A percentile compares a stretch with the other conserved stretches of the same genome.
phyloP scores from a whole-genome alignment of 345 rosid species.

The Geranium brycei region DNA sequence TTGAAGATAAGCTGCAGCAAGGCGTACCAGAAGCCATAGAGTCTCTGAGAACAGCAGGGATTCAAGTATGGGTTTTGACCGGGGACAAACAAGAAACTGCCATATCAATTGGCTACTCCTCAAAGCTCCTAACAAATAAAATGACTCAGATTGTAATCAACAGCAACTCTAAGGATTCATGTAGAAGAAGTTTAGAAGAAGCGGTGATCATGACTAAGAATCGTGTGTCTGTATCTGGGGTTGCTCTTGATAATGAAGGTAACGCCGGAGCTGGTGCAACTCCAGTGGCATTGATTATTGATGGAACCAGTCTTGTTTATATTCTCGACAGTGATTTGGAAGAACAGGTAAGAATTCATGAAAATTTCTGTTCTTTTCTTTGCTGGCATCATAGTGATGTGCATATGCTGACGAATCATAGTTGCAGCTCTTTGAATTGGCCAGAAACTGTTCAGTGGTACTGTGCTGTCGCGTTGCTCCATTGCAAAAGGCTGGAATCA shows the following conservation, averaged over 20 bases:
- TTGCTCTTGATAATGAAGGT: conserved; percentile 17
- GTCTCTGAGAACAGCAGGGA: conserved; percentile 69
- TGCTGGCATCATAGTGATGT: not conserved
- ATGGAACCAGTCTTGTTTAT: conserved; percentile 96
- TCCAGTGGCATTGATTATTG: conserved; percentile 65
- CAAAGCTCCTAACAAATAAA: conserved; percentile 69
- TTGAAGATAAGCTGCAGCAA: conserved; percentile 84
- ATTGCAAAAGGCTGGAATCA: conserved; percentile 93
- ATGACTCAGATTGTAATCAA: conserved; percentile 79
- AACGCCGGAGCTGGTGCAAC: conserved; percentile 24
- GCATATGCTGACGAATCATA: conserved; percentile 7
- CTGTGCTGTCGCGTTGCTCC: conserved; percentile 99
- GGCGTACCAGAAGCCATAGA: conserved; percentile 97
- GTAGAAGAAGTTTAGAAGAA: conserved; percentile 64
- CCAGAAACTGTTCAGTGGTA: conserved; percentile 68
- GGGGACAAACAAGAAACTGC: conserved; percentile 99
- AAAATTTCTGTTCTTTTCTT: not conserved
- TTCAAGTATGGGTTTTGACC: conserved; percentile 94
- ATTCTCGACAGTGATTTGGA: conserved; percentile 87
- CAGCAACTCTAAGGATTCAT: conserved; percentile 62
- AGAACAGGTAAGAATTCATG: conserved; percentile 42
- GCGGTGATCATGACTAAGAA: conserved; percentile 45
- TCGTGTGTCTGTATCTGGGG: conserved; percentile 8
- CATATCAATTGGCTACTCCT: conserved; percentile 89
- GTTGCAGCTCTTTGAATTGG: conserved; percentile 72